These are phyloP conservation scores for Aspergillus pseudoterreus DNA, from an alignment of 2,329 filamentous ascomycete genomes.

Conservation along the genomic window DNA sequence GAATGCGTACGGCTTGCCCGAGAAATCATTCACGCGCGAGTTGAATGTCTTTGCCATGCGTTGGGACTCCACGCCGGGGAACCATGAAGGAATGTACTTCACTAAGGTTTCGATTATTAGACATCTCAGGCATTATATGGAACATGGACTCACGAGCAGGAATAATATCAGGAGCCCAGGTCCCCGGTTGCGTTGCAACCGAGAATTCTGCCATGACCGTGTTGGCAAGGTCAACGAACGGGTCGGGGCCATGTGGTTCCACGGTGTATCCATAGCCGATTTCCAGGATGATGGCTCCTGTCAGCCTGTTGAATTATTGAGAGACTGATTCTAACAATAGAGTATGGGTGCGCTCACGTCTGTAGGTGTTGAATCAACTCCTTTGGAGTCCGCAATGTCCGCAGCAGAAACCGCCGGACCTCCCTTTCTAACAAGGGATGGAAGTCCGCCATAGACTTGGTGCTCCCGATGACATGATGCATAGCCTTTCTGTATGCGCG, in stretches of 20 bases:
- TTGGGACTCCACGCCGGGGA: background rate
- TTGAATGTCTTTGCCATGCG: background rate
- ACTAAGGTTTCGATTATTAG: background rate
- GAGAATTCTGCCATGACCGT: conserved; percentile 1
- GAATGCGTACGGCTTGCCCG: background rate
- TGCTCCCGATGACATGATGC: background rate
- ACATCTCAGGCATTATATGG: no score
- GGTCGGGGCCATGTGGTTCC: background rate
- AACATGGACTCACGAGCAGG: background rate
- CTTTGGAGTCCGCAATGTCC: background rate
- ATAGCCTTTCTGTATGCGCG: background rate
- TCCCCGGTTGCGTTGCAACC: background rate
- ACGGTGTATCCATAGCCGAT: conserved; percentile 2
- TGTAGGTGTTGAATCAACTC: background rate
- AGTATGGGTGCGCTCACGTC: background rate
- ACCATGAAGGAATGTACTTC: conserved; percentile 2
- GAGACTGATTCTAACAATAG: no score
- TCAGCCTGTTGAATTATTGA: background rate
- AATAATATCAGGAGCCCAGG: background rate
- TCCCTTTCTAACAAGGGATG: background rate
- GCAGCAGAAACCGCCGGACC: background rate
- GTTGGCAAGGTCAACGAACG: background rate
- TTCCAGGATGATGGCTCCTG: background rate
- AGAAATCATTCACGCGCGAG: background rate
- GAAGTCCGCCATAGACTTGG: background rate